A percentile compares a stretch with the other conserved stretches of the same genome.
These are phyloP conservation scores for Neurospora intermedia DNA, from an alignment of 495 filamentous ascomycete species.

Conservation along the genomic window DNA sequence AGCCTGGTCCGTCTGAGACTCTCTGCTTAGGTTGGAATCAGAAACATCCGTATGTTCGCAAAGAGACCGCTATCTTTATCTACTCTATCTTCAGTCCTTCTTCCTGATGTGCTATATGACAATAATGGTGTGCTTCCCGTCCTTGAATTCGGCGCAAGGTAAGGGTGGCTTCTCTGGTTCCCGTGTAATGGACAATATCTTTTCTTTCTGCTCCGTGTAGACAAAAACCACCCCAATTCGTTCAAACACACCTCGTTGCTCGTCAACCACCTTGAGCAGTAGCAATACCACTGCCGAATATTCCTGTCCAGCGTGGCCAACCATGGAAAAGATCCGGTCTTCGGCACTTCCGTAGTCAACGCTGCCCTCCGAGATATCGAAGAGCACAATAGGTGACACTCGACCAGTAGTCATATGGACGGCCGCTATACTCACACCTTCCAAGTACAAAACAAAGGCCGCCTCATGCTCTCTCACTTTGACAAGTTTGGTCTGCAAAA, in stretches of 20 bases:
- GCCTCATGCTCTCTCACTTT: neutral
- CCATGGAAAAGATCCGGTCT: neutral
- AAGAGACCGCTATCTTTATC: neutral
- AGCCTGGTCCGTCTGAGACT: neutral
- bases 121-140: neutral
- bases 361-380: neutral
- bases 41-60: neutral
- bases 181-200: neutral
- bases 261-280: neutral
- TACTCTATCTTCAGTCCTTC: neutral
- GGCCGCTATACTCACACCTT: neutral
- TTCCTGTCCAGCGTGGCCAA: neutral
- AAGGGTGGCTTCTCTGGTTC: neutral
- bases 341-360: neutral
- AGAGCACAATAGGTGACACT: neutral
- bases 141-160: neutral
- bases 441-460: neutral
- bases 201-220: neutral
- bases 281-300: fast-evolving
- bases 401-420: fast-evolving
- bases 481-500: neutral
- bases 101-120: neutral
- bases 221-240: neutral
- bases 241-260: neutral
- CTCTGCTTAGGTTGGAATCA: neutral